Base-by-base conservation (phyloP, 129 eudicot species). In the Arctium lappa region DNA sequence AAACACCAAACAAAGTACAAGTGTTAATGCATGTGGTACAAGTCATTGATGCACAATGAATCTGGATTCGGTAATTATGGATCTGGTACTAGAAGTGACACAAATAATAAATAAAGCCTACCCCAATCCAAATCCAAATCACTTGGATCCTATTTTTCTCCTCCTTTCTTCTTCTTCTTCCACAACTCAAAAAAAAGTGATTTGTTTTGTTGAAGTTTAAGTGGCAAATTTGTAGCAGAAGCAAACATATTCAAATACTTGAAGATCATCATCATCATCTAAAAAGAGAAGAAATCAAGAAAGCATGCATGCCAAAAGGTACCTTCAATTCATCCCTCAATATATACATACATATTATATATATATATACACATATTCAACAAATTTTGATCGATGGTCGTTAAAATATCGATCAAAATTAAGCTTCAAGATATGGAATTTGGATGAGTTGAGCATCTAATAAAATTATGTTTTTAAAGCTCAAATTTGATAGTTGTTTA, bases 231-330 rank as follows among this genome's bases (percentile, higher is more conserved):
- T 68, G 72, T 8, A 68, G 72, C 33, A 68, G 13, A 68, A 68
- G 72, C 72, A 66, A 8, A 66, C 72, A 66, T 22, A 66, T 29
- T 66, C 72, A 66, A 66, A 27, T 30, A 66, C 72, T 66, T 68
- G 37, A 27, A 60, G 68, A 2, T 68, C 37, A 15, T 60, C 27
- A 60, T 15, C 48, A 53, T 76, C 44, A 12, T 73, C 53, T 4
- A 75, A 48, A 6, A 50, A 13, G 37, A 31, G 0, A 32, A 30
- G 36, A 15, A 48, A 48, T 50, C 79, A 76, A 53, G 69, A 76
- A 60, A 76, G 18, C 16, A 76, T 76, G 80, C 80, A 53, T 76
- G 33, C 68, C 71, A 76, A 44, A 76, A 76, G 80, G 80, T 76
- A 76, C 71, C 27, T 53, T 13, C 27, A 69, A 27, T 6, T 12